phyloP scores from a whole-genome alignment of 148 eudicot species.

The Tetragonia tetragonoides region DNA sequence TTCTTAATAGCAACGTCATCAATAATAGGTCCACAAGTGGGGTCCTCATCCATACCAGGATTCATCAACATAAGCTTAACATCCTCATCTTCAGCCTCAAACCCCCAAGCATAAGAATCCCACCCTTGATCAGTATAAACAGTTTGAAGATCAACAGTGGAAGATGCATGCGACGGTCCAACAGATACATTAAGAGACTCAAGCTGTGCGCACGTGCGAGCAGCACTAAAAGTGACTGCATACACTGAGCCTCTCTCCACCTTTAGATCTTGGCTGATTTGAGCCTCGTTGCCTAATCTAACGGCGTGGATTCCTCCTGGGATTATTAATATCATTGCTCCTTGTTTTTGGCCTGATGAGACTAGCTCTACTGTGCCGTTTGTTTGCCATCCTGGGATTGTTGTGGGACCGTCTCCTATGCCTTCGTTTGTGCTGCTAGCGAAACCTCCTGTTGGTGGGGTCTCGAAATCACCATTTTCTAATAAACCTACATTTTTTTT shows the following conservation, averaged over 20 bases:
- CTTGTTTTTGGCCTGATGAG: conserved; percentile 84
- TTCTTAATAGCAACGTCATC: conserved; percentile 91
- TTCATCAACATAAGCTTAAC: conserved; percentile 56
- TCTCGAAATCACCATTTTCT: conserved; percentile 86
- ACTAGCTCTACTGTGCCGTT: conserved; percentile 88
- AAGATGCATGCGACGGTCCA: conserved; percentile 46
- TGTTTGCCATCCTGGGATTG: conserved; percentile 75
- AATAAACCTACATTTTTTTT: conserved; percentile 50
- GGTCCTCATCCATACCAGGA: conserved; percentile 97
- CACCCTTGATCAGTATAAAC: conserved; percentile 92
- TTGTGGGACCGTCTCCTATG: conserved; percentile 42
- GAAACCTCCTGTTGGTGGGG: conserved; percentile 82
- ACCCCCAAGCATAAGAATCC: conserved; percentile 96
- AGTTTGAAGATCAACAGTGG: conserved; percentile 80
- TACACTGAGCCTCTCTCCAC: conserved; percentile 77
- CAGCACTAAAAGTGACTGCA: conserved; percentile 88
- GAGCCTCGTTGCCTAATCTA: conserved; percentile 89
- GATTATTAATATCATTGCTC: conserved; percentile 95
- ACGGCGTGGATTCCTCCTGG: conserved; percentile 86
- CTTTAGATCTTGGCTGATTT: conserved; percentile 67
- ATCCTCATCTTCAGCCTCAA: conserved; percentile 57
- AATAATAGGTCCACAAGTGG: conserved; percentile 93
- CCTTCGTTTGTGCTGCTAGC: conserved; percentile 38
- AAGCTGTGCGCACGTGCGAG: conserved; percentile 95
- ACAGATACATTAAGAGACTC: conserved; percentile 95